phyloP scores from a whole-genome alignment of 495 filamentous ascomycete genomes.

The Aspergillus heteromorphus region DNA sequence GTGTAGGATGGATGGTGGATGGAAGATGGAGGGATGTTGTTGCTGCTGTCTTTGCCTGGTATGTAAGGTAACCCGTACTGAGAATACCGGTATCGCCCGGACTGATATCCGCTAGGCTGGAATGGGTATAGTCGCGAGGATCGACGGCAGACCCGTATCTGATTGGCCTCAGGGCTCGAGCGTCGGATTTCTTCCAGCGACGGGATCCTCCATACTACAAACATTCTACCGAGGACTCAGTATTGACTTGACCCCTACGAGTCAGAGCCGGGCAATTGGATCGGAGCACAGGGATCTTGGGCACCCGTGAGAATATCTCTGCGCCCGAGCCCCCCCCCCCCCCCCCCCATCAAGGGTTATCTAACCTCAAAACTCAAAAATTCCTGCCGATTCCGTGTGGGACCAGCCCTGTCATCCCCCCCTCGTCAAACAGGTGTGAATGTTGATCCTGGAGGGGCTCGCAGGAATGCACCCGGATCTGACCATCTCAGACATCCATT shows the following conservation, averaged over 20 bases:
- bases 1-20: neutral
- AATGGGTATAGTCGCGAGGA: neutral
- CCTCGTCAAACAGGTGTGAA: slow-evolving; percentile 9
- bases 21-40: no score
- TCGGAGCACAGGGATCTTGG: no score
- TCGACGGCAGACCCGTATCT: neutral
- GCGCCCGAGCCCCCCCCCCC: no score
- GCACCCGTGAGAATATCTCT: no score
- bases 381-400: neutral
- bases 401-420: neutral
- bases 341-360: neutral
- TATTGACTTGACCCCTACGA: no score
- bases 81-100: neutral
- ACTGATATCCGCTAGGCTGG: neutral
- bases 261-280: no score
- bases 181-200: no score
- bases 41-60: no score
- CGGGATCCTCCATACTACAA: no score
- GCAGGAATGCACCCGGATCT: slow-evolving; percentile 29
- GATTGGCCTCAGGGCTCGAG: neutral
- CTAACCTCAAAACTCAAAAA: neutral
- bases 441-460: slow-evolving; percentile 18
- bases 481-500: slow-evolving; percentile 40
- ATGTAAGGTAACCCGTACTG: neutral
- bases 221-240: no score